Percentiles rank a stretch among this genome's conserved stretches.
phyloP scores from a whole-genome alignment of 2,329 filamentous ascomycete genomes.

The Simplicillium sp. region DNA sequence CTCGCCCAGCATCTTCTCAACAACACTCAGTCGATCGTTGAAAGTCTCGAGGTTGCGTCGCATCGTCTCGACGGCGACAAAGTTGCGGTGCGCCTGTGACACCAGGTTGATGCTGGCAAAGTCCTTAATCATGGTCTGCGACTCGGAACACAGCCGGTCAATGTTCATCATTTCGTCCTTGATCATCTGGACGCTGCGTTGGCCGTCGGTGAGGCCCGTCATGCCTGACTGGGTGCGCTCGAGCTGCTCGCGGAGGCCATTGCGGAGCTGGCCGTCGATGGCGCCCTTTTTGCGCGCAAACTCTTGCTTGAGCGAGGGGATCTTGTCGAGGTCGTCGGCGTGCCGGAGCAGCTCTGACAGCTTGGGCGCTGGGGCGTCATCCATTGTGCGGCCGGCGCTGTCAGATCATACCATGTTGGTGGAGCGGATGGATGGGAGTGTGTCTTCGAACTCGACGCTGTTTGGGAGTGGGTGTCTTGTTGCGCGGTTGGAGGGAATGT shows the following conservation, averaged over 20 bases:
- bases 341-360: constrained; percentile 89
- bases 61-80: constrained; percentile 89
- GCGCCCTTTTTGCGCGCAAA: constrained; percentile 90
- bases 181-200: constrained; percentile 84
- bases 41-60: constrained; percentile 84
- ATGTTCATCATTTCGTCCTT: constrained; percentile 99
- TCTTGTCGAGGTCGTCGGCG: constrained; percentile 96
- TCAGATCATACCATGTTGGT: constrained; percentile 13
- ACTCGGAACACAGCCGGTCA: constrained; percentile 92
- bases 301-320: constrained; percentile 78
- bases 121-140: constrained; percentile 94
- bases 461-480: not conserved
- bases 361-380: constrained; percentile 62
- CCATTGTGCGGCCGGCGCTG: constrained; percentile 18
- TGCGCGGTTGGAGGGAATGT: not conserved
- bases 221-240: constrained; percentile 93
- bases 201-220: constrained; percentile 77
- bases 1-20: constrained; percentile 70
- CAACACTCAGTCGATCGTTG: constrained; percentile 61
- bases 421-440: not conserved
- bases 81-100: constrained; percentile 92
- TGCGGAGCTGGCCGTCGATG: constrained; percentile 82
- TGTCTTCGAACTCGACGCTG: too few species aligned
- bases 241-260: constrained; percentile 82
- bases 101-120: constrained; percentile 88